Conservation (phyloP, 139 green algal species). For the Microglena sp. region DNA sequence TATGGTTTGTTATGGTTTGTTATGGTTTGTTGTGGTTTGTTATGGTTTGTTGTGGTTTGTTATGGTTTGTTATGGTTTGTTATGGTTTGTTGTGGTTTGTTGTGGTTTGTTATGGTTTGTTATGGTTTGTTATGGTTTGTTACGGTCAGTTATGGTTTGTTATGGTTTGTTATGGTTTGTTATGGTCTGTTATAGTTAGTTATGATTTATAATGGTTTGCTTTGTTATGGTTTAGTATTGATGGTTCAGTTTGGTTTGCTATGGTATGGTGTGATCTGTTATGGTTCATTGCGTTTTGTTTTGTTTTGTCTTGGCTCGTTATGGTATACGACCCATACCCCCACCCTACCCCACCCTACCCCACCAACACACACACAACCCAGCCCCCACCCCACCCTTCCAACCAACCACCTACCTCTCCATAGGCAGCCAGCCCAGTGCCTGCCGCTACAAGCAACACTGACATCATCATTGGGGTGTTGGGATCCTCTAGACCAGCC, state of each 20-base stretch:
- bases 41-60: background rate
- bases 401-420: constrained; percentile 22
- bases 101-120: background rate
- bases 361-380: background rate
- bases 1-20: background rate
- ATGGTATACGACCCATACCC: background rate
- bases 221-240: background rate
- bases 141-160: background rate
- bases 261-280: background rate
- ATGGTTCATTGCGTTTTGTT: background rate
- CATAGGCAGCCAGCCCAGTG: constrained; percentile 61
- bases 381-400: background rate
- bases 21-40: constrained; percentile 1
- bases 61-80: background rate
- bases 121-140: background rate
- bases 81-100: background rate
- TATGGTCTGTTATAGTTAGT: background rate
- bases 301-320: background rate
- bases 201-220: background rate
- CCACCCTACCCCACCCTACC: background rate
- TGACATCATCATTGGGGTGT: constrained; percentile 30
- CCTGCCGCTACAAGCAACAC: constrained; percentile 46
- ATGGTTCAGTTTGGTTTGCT: background rate
- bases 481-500: constrained; percentile 59
- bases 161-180: background rate